Conservation (phyloP, 805 yeast genomes). For the Dipodascus albidus region DNA sequence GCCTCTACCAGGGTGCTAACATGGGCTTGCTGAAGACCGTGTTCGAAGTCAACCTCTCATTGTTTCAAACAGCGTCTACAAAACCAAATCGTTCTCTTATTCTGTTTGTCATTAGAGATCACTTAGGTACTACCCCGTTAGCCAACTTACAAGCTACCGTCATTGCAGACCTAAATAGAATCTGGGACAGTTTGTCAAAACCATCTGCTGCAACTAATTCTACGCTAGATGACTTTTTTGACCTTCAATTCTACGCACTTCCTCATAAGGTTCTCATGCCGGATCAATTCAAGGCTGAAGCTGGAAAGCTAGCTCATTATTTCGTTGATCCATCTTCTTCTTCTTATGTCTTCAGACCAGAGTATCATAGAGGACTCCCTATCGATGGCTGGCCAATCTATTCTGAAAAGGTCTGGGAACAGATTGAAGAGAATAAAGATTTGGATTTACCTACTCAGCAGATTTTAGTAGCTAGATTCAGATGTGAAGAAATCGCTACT, state of each 20-base stretch:
- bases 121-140: conserved; percentile 77
- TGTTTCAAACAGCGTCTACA: conserved; percentile 50
- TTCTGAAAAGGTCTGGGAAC: conserved; percentile 87
- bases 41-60: conserved; percentile 82
- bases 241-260: conserved; percentile 66
- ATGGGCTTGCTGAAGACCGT: conserved; percentile 93
- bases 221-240: conserved; percentile 66
- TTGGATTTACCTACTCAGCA: conserved; percentile 96
- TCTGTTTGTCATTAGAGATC: conserved; percentile 86
- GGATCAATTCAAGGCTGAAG: conserved; percentile 53
- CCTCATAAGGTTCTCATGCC: conserved; percentile 79
- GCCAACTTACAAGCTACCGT: conserved; percentile 59
- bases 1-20: conserved; percentile 94
- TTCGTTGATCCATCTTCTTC: conserved; percentile 30
- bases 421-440: conserved; percentile 85
- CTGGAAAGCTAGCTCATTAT: conserved; percentile 50
- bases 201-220: conserved; percentile 46
- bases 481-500: conserved; percentile 79
- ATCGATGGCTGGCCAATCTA: conserved; percentile 94
- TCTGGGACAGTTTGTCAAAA: conserved; percentile 71
- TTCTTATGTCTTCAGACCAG: conserved; percentile 42
- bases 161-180: conserved; percentile 54
- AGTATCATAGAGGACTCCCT: conserved; percentile 79
- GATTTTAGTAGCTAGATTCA: conserved; percentile 82
- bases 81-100: conserved; percentile 18